Percentiles rank a stretch among this genome's conserved stretches.
Conservation (phyloP, 1,284 basidiomycete species). For the Rhizoctonia solani region DNA sequence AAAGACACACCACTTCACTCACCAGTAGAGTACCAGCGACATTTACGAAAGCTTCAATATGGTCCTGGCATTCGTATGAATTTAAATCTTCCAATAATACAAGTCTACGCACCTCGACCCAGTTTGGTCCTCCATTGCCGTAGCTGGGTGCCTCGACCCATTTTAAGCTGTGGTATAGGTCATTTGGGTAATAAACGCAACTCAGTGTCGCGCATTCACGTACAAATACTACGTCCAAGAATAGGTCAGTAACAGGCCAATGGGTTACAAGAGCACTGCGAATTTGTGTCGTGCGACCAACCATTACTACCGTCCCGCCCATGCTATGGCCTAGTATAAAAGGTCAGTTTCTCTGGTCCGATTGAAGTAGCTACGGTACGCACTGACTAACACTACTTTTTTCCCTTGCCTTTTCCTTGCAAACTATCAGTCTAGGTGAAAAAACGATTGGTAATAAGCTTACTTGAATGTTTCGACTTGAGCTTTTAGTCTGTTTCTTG, state of each 20-base stretch:
- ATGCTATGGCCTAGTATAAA: slow-evolving; percentile 15
- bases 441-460: slow-evolving; percentile 39
- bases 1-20: slow-evolving; percentile 40
- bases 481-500: slow-evolving; percentile 64
- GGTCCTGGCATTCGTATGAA: slow-evolving; percentile 53
- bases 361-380: not conserved
- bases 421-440: not conserved
- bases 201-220: not conserved
- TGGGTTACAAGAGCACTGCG: not conserved
- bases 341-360: not conserved
- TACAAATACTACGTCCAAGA: slow-evolving; percentile 35
- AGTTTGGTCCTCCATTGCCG: slow-evolving; percentile 83
- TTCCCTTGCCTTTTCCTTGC: slow-evolving; percentile 67
- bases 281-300: not conserved
- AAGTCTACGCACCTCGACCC: slow-evolving; percentile 78
- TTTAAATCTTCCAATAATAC: not conserved
- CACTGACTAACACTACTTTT: slow-evolving; percentile 77
- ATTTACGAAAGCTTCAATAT: slow-evolving; percentile 80
- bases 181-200: not conserved
- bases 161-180: slow-evolving; percentile 65
- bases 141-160: slow-evolving; percentile 92
- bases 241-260: not conserved
- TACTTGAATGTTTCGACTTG: slow-evolving; percentile 85
- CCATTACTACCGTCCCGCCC: slow-evolving; percentile 28
- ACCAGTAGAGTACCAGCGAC: slow-evolving; percentile 89